These are phyloP conservation scores for Erythrobasidium hasegawianum DNA, from an alignment of 1,284 basidiomycete genomes.

Conservation along the genomic window DNA sequence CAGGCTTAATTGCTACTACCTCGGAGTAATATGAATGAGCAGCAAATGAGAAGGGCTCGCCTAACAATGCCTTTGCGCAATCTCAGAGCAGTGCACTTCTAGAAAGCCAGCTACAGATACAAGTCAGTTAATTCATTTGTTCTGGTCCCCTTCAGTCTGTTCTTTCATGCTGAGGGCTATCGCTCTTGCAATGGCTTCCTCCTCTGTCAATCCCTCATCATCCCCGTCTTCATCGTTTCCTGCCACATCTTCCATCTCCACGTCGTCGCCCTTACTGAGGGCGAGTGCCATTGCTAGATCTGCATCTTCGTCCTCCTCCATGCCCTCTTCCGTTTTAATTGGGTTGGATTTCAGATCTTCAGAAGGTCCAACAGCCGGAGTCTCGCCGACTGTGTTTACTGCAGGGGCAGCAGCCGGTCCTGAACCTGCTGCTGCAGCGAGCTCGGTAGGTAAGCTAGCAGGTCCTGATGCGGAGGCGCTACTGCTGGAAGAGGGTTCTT, in stretches of 20 bases:
- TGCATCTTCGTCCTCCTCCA: constrained; percentile 43
- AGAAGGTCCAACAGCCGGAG: constrained; percentile 34
- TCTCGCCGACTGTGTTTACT: neutral
- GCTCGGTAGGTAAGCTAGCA: constrained; percentile 46
- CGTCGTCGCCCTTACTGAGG: constrained; percentile 46
- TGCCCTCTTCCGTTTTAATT: constrained; percentile 31
- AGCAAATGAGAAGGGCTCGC: too few relatives aligned
- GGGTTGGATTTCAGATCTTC: constrained; percentile 51
- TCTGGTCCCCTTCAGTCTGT: constrained; percentile 43
- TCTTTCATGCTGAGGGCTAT: constrained; percentile 61
- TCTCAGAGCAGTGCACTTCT: too few relatives aligned
- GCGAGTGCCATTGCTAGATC: constrained; percentile 45
- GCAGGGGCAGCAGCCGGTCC: constrained; percentile 21
- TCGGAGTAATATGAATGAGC: too few relatives aligned
- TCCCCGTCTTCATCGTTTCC: constrained; percentile 49
- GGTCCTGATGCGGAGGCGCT: constrained; percentile 31
- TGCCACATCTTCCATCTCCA: constrained; percentile 37
- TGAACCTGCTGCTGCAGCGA: constrained; percentile 47
- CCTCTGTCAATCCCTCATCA: constrained; percentile 55
- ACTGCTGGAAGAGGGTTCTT: constrained; percentile 36
- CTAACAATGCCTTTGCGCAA: too few relatives aligned
- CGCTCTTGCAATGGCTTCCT: constrained; percentile 61
- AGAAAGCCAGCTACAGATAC: too few relatives aligned
- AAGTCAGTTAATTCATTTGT: neutral
- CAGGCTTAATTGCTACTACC: too few relatives aligned